Conservation (phyloP, 768 basidiomycete species). For the Suillus discolor region DNA sequence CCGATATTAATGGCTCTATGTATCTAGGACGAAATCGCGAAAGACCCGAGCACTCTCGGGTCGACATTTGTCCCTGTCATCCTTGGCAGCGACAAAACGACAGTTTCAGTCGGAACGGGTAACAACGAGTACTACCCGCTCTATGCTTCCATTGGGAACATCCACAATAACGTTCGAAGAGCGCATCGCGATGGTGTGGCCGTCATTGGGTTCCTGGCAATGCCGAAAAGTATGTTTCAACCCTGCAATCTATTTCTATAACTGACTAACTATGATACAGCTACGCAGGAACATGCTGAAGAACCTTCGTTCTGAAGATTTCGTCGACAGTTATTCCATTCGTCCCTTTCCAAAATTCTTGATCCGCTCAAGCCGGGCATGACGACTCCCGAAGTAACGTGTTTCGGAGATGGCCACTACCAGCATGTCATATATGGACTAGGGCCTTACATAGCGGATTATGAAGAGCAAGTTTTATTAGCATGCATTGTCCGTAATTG, state of each 20-base stretch:
- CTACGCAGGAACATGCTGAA: too few relatives aligned
- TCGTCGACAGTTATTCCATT: too few relatives aligned
- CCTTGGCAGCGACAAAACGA: constrained; percentile 29
- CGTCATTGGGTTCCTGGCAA: constrained; percentile 25
- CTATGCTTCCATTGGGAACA: constrained; percentile 23
- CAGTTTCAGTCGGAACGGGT: constrained; percentile 27
- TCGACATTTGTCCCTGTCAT: constrained; percentile 24
- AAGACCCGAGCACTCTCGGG: constrained; percentile 21
- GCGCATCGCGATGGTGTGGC: constrained; percentile 22
- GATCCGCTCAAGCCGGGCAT: too few relatives aligned
- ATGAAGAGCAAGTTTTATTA: too few relatives aligned
- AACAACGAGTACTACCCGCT: constrained; percentile 30
- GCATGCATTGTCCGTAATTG: too few relatives aligned
- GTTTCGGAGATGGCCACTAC: too few relatives aligned
- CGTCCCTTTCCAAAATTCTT: too few relatives aligned
- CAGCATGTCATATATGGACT: too few relatives aligned
- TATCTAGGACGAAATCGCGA: constrained; percentile 25
- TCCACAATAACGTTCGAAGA: constrained; percentile 24
- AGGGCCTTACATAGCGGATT: too few relatives aligned
- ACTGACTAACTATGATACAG: not conserved
- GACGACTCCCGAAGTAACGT: too few relatives aligned
- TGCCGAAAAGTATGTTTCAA: constrained; percentile 28
- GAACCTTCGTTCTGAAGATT: too few relatives aligned
- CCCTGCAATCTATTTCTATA: not conserved
- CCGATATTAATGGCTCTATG: not conserved